Base-by-base conservation (phyloP, 2,329 filamentous ascomycete species). In the Monosporascus sp. region DNA sequence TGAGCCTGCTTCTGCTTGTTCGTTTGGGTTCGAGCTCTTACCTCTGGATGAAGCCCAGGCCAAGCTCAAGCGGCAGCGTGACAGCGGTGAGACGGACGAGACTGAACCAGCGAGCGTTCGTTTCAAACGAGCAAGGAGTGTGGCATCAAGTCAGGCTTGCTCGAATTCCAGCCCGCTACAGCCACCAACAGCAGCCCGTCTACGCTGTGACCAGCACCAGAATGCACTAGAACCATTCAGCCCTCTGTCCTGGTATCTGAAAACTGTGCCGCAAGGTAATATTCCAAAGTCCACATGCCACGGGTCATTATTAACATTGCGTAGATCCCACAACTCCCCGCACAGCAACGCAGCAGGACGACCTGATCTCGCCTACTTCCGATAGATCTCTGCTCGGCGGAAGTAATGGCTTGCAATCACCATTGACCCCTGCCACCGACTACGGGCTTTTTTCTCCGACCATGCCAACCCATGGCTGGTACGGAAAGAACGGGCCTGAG, bases 1-100 rank as follows among this genome's bases (percentile, higher is more conserved):
- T 5, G 56, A 52, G 8, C 48, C 54, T 3, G 51, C 51, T 44
- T 56, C 61, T 5, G 26, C 58, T 3, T 44, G 52, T 8, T 63
- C 61, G 47, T 68, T 69, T 31, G 41, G 57, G 2, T 68, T 67
- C 34, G 60, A 61, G 41, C 61, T 69, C 19, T 24, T 69, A 5
- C 57, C 65, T 1, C 61, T 69, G 2, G 52, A 60, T 3, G 50
- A 61, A 14, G 66, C 66, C 5, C 64, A 61, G 43, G 20, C 51
- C 3, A 54, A 57, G 34, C 54, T 66, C n/a, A 66, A 59, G 36
- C 5, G 22, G n/a, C 58, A 64, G 51, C 58, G 66, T 19, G 57
- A 62, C 14, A 64, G 56, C 22, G 63, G 64, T 1, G 55, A 60
- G 20, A 61, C 54, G 1, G 60, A 66, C 8, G 63, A 67, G 48